Percentiles rank a stretch among this genome's conserved stretches.
Evolutionary conservation across 139 green algal genomes (phyloP).

Genomic region (Haematococcus lacustris): DNA sequence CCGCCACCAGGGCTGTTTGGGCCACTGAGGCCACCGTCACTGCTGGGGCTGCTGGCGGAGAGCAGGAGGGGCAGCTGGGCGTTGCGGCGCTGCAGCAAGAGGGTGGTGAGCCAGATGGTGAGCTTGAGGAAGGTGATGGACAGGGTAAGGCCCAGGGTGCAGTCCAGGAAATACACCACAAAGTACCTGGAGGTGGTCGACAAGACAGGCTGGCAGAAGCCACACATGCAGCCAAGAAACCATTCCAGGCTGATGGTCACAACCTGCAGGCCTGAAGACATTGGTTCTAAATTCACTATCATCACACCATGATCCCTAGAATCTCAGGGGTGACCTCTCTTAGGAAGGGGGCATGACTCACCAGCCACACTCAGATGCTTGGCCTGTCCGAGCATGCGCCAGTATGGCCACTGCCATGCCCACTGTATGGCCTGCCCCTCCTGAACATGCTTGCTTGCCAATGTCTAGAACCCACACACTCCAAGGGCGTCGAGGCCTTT

Average conservation of each 20-base stretch:
- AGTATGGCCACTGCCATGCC: neutral
- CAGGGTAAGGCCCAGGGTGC: conserved; percentile 23
- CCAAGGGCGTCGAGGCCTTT: conserved; percentile 15
- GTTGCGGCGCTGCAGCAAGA: no score
- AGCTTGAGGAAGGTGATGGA: conserved; percentile 22
- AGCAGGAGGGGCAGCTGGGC: no score
- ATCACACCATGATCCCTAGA: no score
- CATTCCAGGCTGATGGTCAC: no score
- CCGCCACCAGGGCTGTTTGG: neutral
- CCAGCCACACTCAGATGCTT: conserved; percentile 14
- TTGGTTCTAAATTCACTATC: no score
- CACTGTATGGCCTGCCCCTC: conserved; percentile 11
- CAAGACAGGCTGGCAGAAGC: no score
- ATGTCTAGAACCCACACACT: conserved; percentile 23
- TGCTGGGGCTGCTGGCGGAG: no score
- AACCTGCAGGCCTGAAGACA: no score
- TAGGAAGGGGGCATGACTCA: no score
- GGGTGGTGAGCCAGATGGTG: neutral
- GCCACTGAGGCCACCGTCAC: neutral
- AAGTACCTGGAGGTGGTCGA: no score
- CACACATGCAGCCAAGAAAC: no score
- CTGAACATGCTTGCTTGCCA: conserved; percentile 18
- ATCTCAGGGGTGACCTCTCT: no score
- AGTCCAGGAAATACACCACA: conserved; percentile 23
- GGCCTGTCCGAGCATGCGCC: neutral